Conservation (phyloP, 2,329 filamentous ascomycete species). For the Claviceps cyperi region DNA sequence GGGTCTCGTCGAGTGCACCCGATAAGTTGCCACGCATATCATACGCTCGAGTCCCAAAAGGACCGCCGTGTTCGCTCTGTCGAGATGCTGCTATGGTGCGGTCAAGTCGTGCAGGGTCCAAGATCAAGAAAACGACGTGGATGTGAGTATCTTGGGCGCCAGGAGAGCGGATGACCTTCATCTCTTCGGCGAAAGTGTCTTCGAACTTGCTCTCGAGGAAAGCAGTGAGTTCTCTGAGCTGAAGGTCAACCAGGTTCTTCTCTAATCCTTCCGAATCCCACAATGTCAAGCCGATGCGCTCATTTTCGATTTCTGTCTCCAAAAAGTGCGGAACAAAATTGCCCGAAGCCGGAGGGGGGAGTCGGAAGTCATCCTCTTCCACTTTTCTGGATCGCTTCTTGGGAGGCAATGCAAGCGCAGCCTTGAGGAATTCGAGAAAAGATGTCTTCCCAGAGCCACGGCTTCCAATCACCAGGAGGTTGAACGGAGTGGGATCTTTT, state of each 20-base stretch:
- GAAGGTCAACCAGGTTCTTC: slow-evolving; percentile 87
- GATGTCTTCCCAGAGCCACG: slow-evolving; percentile 86
- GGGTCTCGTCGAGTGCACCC: slow-evolving; percentile 68
- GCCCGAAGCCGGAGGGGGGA: slow-evolving; percentile 38
- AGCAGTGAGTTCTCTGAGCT: slow-evolving; percentile 76
- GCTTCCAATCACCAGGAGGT: slow-evolving; percentile 82
- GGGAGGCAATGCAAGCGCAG: slow-evolving; percentile 65
- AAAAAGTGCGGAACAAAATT: slow-evolving; percentile 80
- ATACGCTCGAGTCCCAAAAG: slow-evolving; percentile 31
- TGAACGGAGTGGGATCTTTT: slow-evolving; percentile 96
- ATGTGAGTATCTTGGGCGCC: slow-evolving; percentile 94
- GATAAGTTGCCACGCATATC: slow-evolving; percentile 27
- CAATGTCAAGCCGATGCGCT: slow-evolving; percentile 80
- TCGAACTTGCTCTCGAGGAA: slow-evolving; percentile 98
- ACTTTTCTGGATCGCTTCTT: slow-evolving; percentile 53
- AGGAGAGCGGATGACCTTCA: slow-evolving; percentile 88
- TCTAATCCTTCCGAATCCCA: slow-evolving; percentile 96
- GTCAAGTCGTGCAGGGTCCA: slow-evolving; percentile 78
- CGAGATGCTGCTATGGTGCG: slow-evolving; percentile 60
- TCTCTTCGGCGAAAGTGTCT: slow-evolving; percentile 92
- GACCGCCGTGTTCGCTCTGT: slow-evolving; percentile 36
- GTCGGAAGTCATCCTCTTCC: slow-evolving; percentile 44
- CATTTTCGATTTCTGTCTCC: slow-evolving; percentile 85
- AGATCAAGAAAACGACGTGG: slow-evolving; percentile 82
- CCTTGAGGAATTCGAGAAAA: slow-evolving; percentile 90